These are phyloP conservation scores for Chrysanthemum lavandulifolium DNA, from an alignment of 129 eudicot genomes.

Conservation along the genomic window DNA sequence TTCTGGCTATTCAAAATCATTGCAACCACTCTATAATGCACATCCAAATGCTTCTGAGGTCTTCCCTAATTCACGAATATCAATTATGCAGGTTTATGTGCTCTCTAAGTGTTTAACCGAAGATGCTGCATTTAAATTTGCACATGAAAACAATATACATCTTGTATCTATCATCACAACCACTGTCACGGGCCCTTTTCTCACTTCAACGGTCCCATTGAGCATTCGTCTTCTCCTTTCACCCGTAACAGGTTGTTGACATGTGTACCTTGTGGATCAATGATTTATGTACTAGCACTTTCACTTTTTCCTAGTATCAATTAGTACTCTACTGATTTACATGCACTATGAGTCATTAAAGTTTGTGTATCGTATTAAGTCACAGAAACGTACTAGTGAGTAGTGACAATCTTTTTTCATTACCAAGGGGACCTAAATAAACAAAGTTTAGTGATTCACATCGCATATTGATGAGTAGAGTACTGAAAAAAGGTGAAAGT, in stretches of 20 bases:
- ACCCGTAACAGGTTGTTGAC: constrained; percentile 68
- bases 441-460: no score
- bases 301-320: no score
- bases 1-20: not conserved
- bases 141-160: constrained; percentile 53
- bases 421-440: no score
- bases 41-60: not conserved
- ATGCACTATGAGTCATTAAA: no score
- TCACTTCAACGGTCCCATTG: constrained; percentile 63
- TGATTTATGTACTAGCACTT: not conserved
- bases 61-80: not conserved
- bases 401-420: no score
- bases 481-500: no score
- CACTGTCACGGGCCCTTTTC: constrained; percentile 82
- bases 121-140: constrained; percentile 65
- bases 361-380: no score
- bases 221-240: constrained; percentile 76
- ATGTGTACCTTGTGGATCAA: constrained; percentile 2
- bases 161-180: constrained; percentile 69
- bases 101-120: constrained; percentile 72
- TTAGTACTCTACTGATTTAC: no score
- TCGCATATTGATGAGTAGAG: no score
- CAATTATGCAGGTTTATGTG: constrained; percentile 53
- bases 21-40: not conserved
- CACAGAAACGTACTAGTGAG: no score